Evolutionary conservation across 345 rosid genomes (phyloP).

Genomic region (Eucalyptus albens): DNA sequence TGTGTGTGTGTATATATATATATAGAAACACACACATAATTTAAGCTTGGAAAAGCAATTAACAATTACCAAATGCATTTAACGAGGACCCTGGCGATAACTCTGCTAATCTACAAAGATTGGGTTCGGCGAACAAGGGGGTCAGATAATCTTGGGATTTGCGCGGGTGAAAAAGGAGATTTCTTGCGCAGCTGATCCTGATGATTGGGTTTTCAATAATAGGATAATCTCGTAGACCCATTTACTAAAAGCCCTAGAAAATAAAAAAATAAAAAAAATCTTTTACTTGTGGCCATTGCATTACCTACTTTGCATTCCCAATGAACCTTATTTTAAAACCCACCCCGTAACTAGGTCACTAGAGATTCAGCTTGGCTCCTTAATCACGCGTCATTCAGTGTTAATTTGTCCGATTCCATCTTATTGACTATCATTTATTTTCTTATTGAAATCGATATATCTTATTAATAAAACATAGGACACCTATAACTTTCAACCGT

Average conservation of each 20-base stretch:
- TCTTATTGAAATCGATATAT: no score
- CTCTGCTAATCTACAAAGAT: not conserved
- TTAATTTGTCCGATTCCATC: not conserved
- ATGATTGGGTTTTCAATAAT: not conserved
- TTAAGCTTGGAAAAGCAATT: not conserved
- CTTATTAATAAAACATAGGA: no score
- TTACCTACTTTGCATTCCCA: not conserved
- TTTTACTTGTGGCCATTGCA: not conserved
- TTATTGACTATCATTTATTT: no score
- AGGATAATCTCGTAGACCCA: not conserved
- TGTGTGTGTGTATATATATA: not conserved
- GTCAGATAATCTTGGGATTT: not conserved
- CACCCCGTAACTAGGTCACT: not conserved
- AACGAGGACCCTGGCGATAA: not conserved
- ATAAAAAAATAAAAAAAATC: not conserved
- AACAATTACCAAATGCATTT: not conserved
- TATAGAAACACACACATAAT: not conserved
- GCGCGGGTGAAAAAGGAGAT: not conserved
- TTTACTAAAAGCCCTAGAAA: not conserved
- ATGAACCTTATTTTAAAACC: not conserved
- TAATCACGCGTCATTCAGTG: not conserved
- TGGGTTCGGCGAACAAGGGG: not conserved
- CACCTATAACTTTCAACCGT: not conserved
- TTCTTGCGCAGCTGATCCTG: not conserved
- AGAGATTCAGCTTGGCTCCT: not conserved